Percentiles rank a stretch among this genome's conserved stretches.
Conservation (phyloP, 1,139 yeast genomes). For the Tardiomyces digboiensis region DNA sequence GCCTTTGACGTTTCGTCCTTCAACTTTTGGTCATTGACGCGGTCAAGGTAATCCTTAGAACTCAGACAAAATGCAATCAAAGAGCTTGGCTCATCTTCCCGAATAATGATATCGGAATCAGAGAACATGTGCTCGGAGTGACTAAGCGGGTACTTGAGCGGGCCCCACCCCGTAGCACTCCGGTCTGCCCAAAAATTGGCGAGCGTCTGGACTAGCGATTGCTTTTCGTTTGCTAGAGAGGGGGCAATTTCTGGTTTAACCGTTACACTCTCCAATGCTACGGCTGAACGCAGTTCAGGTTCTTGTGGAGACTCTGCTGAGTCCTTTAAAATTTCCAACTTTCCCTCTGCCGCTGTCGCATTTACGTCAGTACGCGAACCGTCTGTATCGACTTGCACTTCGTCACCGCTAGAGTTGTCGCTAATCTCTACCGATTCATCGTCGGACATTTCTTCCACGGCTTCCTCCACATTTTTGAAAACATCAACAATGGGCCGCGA, state of each 20-base stretch:
- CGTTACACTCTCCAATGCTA: background rate
- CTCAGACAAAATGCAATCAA: constrained; percentile 88
- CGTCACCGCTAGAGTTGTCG: background rate
- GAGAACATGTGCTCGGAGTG: constrained; percentile 82
- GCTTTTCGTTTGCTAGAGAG: background rate
- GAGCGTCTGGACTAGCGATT: constrained; percentile 71
- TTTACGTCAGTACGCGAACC: background rate
- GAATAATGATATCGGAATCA: constrained; percentile 85
- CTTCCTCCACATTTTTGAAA: constrained; percentile 83
- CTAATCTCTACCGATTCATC: constrained; percentile 11
- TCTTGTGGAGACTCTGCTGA: background rate
- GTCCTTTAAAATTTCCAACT: too few species aligned
- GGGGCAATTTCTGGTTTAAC: background rate
- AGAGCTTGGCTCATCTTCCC: constrained; percentile 97
- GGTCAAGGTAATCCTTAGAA: constrained; percentile 69
- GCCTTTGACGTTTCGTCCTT: constrained; percentile 2
- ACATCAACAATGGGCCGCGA: constrained; percentile 89
- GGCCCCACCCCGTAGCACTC: constrained; percentile 94
- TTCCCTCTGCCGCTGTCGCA: background rate
- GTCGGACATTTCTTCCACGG: constrained; percentile 46
- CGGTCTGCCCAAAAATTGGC: constrained; percentile 95
- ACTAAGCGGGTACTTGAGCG: constrained; percentile 68
- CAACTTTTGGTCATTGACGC: constrained; percentile 31
- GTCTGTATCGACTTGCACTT: background rate
- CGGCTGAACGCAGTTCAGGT: background rate